A percentile compares a stretch with the other conserved stretches of the same genome.
Evolutionary conservation across 1,284 basidiomycete species (phyloP).

Genomic region (Boletus sp.): DNA sequence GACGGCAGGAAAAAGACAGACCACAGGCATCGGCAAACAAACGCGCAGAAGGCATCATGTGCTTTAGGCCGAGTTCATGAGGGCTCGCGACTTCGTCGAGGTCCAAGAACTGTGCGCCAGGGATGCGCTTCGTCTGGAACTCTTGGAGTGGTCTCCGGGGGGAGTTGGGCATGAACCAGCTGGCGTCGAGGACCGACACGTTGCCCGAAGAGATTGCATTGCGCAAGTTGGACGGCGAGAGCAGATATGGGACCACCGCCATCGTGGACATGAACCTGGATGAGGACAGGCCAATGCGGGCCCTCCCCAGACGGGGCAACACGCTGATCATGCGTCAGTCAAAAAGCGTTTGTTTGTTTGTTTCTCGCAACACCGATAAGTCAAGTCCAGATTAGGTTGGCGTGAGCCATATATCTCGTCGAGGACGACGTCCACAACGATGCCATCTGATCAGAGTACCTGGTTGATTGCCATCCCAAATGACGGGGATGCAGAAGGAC

Average conservation of each 20-base stretch:
- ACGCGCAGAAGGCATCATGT: conserved; percentile 84
- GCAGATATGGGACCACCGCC: conserved; percentile 42
- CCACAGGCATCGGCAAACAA: conserved; percentile 81
- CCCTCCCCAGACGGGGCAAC: conserved; percentile 13
- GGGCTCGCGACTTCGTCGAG: conserved; percentile 74
- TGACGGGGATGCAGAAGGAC: conserved; percentile 70
- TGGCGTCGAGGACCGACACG: conserved; percentile 66
- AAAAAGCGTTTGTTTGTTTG: conserved; percentile 9
- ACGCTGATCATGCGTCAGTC: not conserved
- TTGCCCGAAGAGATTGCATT: conserved; percentile 33
- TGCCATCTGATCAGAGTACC: conserved; percentile 85
- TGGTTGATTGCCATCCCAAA: conserved; percentile 76
- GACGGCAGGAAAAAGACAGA: conserved; percentile 37
- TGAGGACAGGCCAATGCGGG: conserved; percentile 6
- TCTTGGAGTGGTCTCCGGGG: conserved; percentile 64
- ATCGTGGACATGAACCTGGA: conserved; percentile 34
- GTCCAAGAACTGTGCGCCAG: conserved; percentile 75
- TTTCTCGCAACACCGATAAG: conserved; percentile 1
- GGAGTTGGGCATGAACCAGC: conserved; percentile 87
- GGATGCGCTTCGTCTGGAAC: conserved; percentile 66
- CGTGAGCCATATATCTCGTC: conserved; percentile 6
- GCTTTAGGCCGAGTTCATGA: conserved; percentile 75
- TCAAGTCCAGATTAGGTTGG: conserved; percentile 22
- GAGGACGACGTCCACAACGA: conserved; percentile 31
- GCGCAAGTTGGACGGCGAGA: conserved; percentile 49